Percentiles rank a stretch among this genome's conserved stretches.
Conservation (phyloP, 768 basidiomycete species). For the Clavaria fumosa region DNA sequence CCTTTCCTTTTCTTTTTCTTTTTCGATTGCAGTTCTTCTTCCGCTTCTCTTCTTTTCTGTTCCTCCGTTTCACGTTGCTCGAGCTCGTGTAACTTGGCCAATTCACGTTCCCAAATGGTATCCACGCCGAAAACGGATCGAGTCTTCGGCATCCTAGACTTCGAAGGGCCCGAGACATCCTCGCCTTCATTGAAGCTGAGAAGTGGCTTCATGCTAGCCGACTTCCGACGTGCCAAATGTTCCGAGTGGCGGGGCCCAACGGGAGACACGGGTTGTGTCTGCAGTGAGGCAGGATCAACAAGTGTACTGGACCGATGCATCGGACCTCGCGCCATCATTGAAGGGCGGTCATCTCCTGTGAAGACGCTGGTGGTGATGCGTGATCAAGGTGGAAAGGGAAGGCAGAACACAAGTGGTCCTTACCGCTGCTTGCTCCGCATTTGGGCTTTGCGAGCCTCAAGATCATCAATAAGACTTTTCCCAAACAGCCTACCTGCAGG, state of each 20-base stretch:
- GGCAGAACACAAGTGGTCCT: slow-evolving; percentile 9
- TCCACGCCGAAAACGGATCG: slow-evolving; percentile 87
- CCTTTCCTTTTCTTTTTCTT: slow-evolving; percentile 33
- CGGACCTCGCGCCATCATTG: slow-evolving; percentile 75
- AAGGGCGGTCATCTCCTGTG: slow-evolving; percentile 74
- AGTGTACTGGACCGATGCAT: slow-evolving; percentile 46
- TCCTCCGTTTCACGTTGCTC: slow-evolving; percentile 50
- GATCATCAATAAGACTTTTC: slow-evolving; percentile 78
- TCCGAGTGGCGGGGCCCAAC: slow-evolving; percentile 29
- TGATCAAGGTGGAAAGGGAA: slow-evolving; percentile 1
- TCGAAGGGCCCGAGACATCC: slow-evolving; percentile 16
- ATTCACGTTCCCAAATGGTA: slow-evolving; percentile 83
- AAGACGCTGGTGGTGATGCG: slow-evolving; percentile 44
- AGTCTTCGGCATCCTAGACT: slow-evolving; percentile 16
- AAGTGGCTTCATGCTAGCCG: slow-evolving; percentile 44
- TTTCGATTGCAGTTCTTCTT: slow-evolving; percentile 28
- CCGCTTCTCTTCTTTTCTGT: slow-evolving; percentile 29
- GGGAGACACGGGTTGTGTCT: slow-evolving; percentile 29
- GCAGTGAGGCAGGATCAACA: slow-evolving; percentile 55
- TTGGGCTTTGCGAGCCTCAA: slow-evolving; percentile 68
- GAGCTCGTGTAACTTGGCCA: slow-evolving; percentile 64
- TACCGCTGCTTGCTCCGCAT: slow-evolving; percentile 80
- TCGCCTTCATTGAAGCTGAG: slow-evolving; percentile 46
- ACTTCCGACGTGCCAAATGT: slow-evolving; percentile 30
- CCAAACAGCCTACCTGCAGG: slow-evolving; percentile 77